Conservation (phyloP, 345 rosid genomes). For the Linum tenue region DNA sequence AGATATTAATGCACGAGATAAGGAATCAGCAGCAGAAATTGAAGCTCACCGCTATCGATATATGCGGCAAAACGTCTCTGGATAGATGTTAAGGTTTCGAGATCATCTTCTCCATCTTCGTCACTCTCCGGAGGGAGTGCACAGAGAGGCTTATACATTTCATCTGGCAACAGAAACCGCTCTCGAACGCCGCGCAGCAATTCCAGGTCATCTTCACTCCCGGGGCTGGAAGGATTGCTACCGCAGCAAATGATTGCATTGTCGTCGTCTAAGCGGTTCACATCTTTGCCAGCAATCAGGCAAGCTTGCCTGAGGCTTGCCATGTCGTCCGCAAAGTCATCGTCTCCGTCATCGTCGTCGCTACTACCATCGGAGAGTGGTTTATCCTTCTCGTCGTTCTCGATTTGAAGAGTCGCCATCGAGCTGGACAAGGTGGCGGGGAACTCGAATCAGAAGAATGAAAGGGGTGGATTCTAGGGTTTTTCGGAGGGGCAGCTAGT, state of each 20-base stretch:
- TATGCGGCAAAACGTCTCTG: constrained; percentile 61
- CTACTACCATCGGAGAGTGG: constrained; percentile 4
- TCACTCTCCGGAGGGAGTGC: constrained; percentile 32
- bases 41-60: constrained; percentile 32
- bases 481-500: no score
- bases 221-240: not conserved
- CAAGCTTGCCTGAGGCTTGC: constrained; percentile 77
- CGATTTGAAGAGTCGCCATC: constrained; percentile 6
- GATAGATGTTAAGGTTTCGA: constrained; percentile 62
- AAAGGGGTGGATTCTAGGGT: no score
- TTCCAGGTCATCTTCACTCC: constrained; percentile 51
- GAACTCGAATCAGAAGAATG: no score
- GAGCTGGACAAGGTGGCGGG: no score
- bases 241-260: not conserved
- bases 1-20: not conserved
- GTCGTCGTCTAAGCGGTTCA: constrained; percentile 16
- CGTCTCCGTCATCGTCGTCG: constrained; percentile 35
- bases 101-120: constrained; percentile 50
- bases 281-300: constrained; percentile 38
- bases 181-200: constrained; percentile 42
- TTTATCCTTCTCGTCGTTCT: constrained; percentile 30
- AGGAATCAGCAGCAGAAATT: not conserved
- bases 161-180: constrained; percentile 33
- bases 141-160: constrained; percentile 24
- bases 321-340: constrained; percentile 50